phyloP scores from a whole-genome alignment of 345 rosid genomes.

The Orychophragmus violaceus region DNA sequence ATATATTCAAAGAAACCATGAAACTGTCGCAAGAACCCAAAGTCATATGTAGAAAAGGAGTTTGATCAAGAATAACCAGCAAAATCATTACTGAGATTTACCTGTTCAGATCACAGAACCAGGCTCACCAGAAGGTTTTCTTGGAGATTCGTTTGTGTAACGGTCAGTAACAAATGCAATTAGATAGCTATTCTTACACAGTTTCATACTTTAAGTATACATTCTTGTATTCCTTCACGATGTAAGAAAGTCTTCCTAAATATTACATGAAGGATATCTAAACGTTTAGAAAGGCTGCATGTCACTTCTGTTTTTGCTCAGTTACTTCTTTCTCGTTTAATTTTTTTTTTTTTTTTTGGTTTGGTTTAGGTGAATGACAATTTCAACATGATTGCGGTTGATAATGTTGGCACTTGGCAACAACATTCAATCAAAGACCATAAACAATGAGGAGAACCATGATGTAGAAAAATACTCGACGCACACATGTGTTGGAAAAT shows the following conservation, averaged over 20 bases:
- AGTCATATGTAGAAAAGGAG: not conserved
- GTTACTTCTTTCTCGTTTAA: too few relatives aligned
- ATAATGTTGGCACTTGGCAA: not conserved
- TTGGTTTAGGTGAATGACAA: not conserved
- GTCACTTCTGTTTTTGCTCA: not conserved
- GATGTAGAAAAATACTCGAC: not conserved
- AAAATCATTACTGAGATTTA: not conserved
- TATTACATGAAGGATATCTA: too few relatives aligned
- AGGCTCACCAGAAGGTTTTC: constrained; percentile 48
- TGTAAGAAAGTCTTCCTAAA: too few relatives aligned
- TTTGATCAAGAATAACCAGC: not conserved
- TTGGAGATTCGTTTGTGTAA: not conserved
- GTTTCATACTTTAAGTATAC: too few relatives aligned
- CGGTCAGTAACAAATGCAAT: not conserved
- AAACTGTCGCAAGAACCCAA: not conserved
- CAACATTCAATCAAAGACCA: not conserved
- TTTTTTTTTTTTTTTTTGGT: not conserved
- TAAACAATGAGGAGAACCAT: not conserved
- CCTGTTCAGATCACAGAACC: not conserved
- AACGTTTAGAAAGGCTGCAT: too few relatives aligned
- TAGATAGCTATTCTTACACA: too few relatives aligned
- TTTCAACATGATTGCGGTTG: not conserved
- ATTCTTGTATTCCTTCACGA: too few relatives aligned
- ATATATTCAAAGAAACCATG: not conserved
- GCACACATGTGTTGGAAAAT: not conserved